Percentiles rank a stretch among this genome's conserved stretches.
Conservation (phyloP, 2,329 filamentous ascomycete genomes). For the Xylariaceae sp. region DNA sequence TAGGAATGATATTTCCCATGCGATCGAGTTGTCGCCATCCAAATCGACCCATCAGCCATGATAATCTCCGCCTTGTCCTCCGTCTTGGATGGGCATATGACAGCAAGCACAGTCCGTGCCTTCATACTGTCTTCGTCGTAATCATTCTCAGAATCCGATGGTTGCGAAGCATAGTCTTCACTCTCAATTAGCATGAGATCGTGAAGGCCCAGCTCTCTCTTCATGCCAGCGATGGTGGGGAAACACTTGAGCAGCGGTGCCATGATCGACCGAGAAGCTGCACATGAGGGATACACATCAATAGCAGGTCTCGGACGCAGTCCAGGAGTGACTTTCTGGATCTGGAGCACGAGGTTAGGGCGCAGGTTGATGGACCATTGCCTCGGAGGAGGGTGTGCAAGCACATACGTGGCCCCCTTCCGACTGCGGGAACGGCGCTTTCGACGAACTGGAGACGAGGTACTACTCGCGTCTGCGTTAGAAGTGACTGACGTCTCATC, state of each 20-base stretch:
- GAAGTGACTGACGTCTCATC: conserved; percentile 43
- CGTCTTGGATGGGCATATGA: conserved; percentile 58
- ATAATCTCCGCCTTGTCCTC: conserved; percentile 60
- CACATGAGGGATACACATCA: conserved; percentile 67
- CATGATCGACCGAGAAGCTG: conserved; percentile 51
- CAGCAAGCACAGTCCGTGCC: conserved; percentile 54
- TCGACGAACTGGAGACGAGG: conserved; percentile 35
- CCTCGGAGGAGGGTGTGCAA: conserved; percentile 63
- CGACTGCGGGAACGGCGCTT: conserved; percentile 43
- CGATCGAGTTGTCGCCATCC: conserved; percentile 48
- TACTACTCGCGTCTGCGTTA: conserved; percentile 44
- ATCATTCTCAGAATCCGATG: conserved; percentile 32
- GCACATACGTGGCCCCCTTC: conserved; percentile 57
- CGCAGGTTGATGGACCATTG: conserved; percentile 56
- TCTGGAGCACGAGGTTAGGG: conserved; percentile 64
- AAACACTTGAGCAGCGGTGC: conserved; percentile 56
- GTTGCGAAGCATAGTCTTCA: conserved; percentile 55
- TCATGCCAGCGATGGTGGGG: conserved; percentile 58
- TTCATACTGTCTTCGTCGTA: conserved; percentile 41
- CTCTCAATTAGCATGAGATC: conserved; percentile 68
- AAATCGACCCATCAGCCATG: conserved; percentile 57
- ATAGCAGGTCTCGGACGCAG: conserved; percentile 61
- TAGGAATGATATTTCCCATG: conserved; percentile 46
- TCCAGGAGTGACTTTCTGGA: conserved; percentile 60
- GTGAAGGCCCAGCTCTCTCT: conserved; percentile 58